Evolutionary conservation across 768 basidiomycete genomes (phyloP), one percentile per base, ranked within the genome.

Genomic region (Podaxis carcinomalis): DNA sequence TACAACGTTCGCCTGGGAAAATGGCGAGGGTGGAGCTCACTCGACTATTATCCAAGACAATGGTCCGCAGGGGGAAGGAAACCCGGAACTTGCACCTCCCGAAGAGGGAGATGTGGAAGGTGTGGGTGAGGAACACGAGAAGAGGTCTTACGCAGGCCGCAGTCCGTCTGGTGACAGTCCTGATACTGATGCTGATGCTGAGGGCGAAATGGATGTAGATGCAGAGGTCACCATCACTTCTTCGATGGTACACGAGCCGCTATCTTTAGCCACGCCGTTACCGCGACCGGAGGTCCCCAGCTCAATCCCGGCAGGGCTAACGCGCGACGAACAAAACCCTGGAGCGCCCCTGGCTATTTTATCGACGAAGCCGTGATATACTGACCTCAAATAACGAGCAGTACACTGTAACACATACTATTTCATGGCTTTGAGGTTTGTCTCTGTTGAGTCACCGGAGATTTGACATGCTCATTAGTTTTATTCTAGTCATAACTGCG

Each of bases 121-220:
- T 44, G 61, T 61, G 51, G 65, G 61, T 7, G 63, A 65, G 40
- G 54, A 40, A 47, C 53, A 46, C 28, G 46, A 11, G 47, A 32
- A 55, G 32, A 32, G 32, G 56, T 44, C 47, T 28, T 57, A 62
- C 27, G 25, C 44, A 14, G 52, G 23, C 16, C 50, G 21, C 21
- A 46, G 56, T 23, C 53, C 61, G 25, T 32, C 53, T 39, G 63
- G 59, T 56, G 66, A 59, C 44, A 67, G 63, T 51, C 63, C 66
- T 44, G 69, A 69, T 52, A 58, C 63, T 37, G 69, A 69, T 60
- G 71, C 66, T 39, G 71, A 74, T 60, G 73, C 74, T 14, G 74
- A 75, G 63, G 74, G 74, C 9, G 74, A 75, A 47, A 69, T 73
- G 66, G 72, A 75, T 40, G 71, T 72, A 21, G 70, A 72, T 51